These are phyloP conservation scores for Santalum album DNA, from an alignment of 164 flowering plant genomes.

Conservation along the genomic window DNA sequence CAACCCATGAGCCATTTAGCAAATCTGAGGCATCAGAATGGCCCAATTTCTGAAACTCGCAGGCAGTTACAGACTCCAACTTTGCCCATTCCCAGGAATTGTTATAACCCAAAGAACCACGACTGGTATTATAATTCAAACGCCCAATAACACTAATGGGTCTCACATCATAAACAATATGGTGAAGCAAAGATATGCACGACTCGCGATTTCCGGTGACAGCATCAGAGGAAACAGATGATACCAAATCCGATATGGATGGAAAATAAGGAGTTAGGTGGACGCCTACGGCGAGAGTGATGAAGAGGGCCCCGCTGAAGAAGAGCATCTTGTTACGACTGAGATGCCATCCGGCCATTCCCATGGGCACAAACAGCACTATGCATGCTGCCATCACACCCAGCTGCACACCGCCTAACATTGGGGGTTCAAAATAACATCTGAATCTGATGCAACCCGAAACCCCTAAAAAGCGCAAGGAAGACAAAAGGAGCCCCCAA, in stretches of 20 bases:
- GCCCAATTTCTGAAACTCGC: conserved; percentile 60
- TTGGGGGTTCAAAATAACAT: no score
- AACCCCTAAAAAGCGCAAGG: no score
- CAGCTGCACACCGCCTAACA: conserved; percentile 39
- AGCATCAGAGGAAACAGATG: conserved; percentile 29
- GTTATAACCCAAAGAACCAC: conserved; percentile 3
- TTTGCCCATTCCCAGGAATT: conserved; percentile 52
- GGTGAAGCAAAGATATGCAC: conserved; percentile 61
- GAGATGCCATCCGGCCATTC: conserved; percentile 87
- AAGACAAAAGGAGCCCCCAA: no score
- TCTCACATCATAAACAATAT: conserved; percentile 36
- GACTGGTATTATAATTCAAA: conserved; percentile 2
- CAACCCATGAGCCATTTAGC: conserved; percentile 91
- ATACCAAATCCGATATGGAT: conserved; percentile 27
- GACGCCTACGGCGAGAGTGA: conserved; percentile 76
- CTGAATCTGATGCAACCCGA: no score
- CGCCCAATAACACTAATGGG: conserved; percentile 5
- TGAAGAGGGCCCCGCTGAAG: conserved; percentile 86
- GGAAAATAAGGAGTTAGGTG: conserved; percentile 90
- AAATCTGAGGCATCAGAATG: conserved; percentile 53
- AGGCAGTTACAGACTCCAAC: conserved; percentile 29
- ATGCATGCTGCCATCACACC: conserved; percentile 71
- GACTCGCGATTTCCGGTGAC: conserved; percentile 37
- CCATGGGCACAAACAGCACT: conserved; percentile 88
- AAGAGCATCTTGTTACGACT: conserved; percentile 91